These are phyloP conservation scores for Aureobasidium sp. DNA, from an alignment of 2,329 filamentous ascomycete species.

Conservation along the genomic window DNA sequence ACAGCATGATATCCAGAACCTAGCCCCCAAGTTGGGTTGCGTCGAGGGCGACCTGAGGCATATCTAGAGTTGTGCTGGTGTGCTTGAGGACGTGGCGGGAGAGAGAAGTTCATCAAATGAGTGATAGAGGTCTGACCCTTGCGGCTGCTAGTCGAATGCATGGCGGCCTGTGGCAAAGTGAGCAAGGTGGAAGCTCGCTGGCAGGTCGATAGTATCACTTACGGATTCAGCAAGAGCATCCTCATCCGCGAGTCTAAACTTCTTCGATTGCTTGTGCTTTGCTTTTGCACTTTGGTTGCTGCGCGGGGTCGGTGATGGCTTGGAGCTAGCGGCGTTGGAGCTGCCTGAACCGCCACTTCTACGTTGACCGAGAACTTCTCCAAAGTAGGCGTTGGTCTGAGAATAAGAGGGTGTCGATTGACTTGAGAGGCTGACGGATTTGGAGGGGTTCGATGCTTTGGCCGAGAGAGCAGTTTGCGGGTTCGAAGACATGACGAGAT, in stretches of 20 bases:
- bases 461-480: conserved; percentile 26
- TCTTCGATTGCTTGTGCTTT: conserved; percentile 75
- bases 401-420: conserved; percentile 35
- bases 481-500: conserved; percentile 34
- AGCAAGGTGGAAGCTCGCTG: conserved; percentile 16
- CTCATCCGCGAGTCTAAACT: conserved; percentile 67
- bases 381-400: conserved; percentile 34
- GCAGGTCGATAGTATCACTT: conserved; percentile 27
- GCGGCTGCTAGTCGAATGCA: conserved; percentile 57
- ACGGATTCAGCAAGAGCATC: conserved; percentile 79
- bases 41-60: conserved; percentile 34
- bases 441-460: conserved; percentile 31
- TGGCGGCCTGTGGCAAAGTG: conserved; percentile 42
- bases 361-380: conserved; percentile 35
- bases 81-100: conserved; percentile 63
- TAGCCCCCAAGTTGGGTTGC: conserved; percentile 72
- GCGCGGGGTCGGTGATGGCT: conserved; percentile 46
- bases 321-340: conserved; percentile 29
- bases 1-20: conserved; percentile 83
- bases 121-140: conserved; percentile 96
- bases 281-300: conserved; percentile 69
- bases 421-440: conserved; percentile 28
- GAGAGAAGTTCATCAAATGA: conserved; percentile 85
- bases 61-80: conserved; percentile 30
- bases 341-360: conserved; percentile 31